Conservation (phyloP, 306 rosid species). For the Luffa aegyptiaca region DNA sequence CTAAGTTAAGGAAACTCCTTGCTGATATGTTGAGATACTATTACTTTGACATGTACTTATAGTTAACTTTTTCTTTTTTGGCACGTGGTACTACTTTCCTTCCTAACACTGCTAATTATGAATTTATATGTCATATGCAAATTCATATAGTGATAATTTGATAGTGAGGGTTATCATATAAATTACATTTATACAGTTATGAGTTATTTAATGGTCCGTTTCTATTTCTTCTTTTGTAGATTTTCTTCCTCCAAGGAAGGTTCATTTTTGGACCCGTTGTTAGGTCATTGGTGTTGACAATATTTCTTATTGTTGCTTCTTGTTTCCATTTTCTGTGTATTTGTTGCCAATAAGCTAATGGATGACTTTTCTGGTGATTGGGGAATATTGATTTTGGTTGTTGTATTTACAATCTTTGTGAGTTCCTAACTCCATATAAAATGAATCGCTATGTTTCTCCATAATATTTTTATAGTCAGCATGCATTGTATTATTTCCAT, state of each 20-base stretch:
- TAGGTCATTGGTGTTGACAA: no score
- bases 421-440: no score
- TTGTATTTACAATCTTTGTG: no score
- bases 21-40: slow-evolving; percentile 76
- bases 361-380: slow-evolving; percentile 48
- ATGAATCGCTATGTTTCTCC: no score
- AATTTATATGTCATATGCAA: slow-evolving; percentile 18
- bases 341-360: slow-evolving; percentile 74
- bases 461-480: no score
- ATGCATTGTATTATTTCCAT: neutral
- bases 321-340: slow-evolving; percentile 66
- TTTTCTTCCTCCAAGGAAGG: no score
- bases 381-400: slow-evolving; percentile 56
- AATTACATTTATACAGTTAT: no score
- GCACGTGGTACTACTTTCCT: slow-evolving; percentile 3
- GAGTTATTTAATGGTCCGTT: no score
- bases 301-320: no score
- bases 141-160: slow-evolving; percentile 40
- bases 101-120: slow-evolving; percentile 17
- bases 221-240: no score
- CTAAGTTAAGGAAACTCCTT: slow-evolving; percentile 54
- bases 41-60: slow-evolving; percentile 75
- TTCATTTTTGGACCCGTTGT: no score
- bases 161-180: no score
- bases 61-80: neutral